Evolutionary conservation across 495 filamentous ascomycete genomes (phyloP), one percentile per base, ranked within the genome.

Genomic region (Glonium stellatum): DNA sequence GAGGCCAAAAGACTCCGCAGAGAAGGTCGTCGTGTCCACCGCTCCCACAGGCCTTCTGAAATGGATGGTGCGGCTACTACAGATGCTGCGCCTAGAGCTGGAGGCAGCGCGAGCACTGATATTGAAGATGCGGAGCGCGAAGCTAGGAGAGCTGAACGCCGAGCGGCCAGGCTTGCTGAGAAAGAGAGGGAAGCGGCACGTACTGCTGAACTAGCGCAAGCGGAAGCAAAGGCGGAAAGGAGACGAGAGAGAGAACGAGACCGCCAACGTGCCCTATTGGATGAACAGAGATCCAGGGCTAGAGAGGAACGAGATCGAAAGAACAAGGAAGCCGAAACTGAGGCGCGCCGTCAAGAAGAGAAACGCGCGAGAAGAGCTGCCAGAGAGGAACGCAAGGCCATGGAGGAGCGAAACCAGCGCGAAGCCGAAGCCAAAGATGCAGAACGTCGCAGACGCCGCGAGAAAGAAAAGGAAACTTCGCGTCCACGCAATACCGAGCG

Each of bases 331-430:
- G 60, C 65, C 4, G 67, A 69, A 50, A 58, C 31, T 5, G 58
- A 69, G 37, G 57, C 60, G 10, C 67, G 67, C 53, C 65, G 67
- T 35, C 63, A 62, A 60, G 63, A 69, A 46, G 67, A 69, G 36
- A 67, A 66, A 57, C 57, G 62, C 35, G 60, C 60, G 25, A 44
- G 64, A 19, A 51, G 58, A n/a, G 59, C 63, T 18, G 61, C 60
- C 1, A 57, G 67, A 31, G 60, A 64, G 42, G 56, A 66, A 52
- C 59, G 66, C 23, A 54, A 51, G 22, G 55, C 9, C 10, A 21
- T 47, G 0, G 66, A 69, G 19, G 67, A 27, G 23, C 36, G 41
- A 48, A 21, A 3, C 19, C 12, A 13, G 9, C 27, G 25, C 4
- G 58, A 44, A 18, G 8, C 27, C 6, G 48, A 35, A 55, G 51